Evolutionary conservation across 176 grass and related monocot genomes (phyloP).

Genomic region (Ananas comosus): DNA sequence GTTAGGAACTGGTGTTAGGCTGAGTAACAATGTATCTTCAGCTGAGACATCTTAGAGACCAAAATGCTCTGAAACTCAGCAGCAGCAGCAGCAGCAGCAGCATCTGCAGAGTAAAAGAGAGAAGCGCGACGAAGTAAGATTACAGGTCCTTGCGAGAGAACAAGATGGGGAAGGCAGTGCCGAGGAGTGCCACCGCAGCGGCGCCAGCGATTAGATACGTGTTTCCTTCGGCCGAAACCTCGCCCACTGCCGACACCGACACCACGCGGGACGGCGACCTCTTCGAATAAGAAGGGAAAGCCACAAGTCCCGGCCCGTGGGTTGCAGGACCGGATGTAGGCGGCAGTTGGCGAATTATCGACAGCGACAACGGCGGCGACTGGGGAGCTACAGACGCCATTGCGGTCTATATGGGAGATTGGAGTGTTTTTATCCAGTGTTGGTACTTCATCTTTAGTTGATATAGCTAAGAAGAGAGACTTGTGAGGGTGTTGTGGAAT

Average conservation of each 20-base stretch:
- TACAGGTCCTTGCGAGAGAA: slow-evolving; percentile 90
- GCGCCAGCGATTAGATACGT: slow-evolving; percentile 81
- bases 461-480: background rate
- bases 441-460: too few species aligned
- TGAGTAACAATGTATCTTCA: too few species aligned
- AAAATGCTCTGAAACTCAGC: too few species aligned
- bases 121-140: background rate
- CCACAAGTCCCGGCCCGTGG: background rate
- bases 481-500: background rate
- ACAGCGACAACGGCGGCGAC: background rate
- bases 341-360: background rate
- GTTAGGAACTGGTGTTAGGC: too few species aligned
- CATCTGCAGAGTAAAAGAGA: background rate
- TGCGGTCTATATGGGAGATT: background rate
- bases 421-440: too few species aligned
- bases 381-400: background rate
- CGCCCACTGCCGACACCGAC: slow-evolving; percentile 44
- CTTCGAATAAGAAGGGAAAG: background rate
- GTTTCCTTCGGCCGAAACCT: slow-evolving; percentile 69
- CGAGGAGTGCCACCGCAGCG: slow-evolving; percentile 57
- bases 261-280: slow-evolving; percentile 11
- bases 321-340: background rate
- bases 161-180: slow-evolving; percentile 85
- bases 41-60: too few species aligned
- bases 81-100: background rate